Base-by-base conservation (phyloP, 164 flowering plant species). In the Sextonia rubra region DNA sequence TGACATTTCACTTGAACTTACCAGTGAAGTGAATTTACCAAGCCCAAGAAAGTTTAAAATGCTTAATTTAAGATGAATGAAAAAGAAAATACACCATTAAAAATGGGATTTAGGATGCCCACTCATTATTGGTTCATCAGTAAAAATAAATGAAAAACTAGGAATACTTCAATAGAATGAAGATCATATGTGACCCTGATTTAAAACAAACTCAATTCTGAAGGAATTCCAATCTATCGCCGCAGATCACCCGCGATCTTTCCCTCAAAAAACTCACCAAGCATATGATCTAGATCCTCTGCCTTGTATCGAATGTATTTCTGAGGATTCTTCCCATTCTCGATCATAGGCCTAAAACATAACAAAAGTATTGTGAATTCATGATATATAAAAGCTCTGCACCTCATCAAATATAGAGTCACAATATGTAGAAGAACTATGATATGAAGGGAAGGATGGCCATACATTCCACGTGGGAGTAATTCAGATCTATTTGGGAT, bases 201-300 rank as follows among this genome's bases (percentile, higher is more conserved):
- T 7, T 7, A 7, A 7, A 52, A 52, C n/a, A 3, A 52, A 17
- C 14, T 52, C 58, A 17, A 14, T 18, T 3, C 11, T 8, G 8
- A 61, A n/a, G 69, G 32, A 44, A 37, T n/a, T 66, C 14, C 67
- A 2, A 37, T 24, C 77, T 78, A 94, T 58, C 94, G 86, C 84
- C 79, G 90, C 5, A 60, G 88, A 56, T 92, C 99, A 66, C 72
- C 82, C 86, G 82, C 86, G 24, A 85, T 86, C 81, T 93, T 95
- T 25, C 97, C 97, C 69, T 93, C 99, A 69, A 95, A 95, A 73
- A 95, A 93, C 74, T 95, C 97, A 64, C 85, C 85, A 68, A 95
- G 77, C 96, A 95, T 93, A 17, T 88, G 86, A 55, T 93, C 99
- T 64, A 95, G 86, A 81, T 91, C 96, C 77, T 93, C 99, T 1